Percentiles rank a stretch among this genome's conserved stretches.
Conservation (phyloP, 2,329 filamentous ascomycete genomes). For the Cytospora leucostoma region DNA sequence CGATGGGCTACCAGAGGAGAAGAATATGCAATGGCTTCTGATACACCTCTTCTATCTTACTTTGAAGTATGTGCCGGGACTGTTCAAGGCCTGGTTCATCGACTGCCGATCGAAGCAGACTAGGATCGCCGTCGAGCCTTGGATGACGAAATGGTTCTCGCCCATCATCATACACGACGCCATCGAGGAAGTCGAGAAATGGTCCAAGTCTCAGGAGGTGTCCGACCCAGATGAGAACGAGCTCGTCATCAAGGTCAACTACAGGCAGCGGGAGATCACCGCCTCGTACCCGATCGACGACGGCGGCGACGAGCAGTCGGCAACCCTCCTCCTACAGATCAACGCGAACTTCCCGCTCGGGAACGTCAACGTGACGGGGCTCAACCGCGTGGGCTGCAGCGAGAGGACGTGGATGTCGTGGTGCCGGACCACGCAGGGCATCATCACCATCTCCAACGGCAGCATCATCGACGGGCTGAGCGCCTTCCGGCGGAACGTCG, state of each 20-base stretch:
- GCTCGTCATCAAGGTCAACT: constrained; percentile 69
- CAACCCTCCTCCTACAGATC: constrained; percentile 78
- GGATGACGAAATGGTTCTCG: constrained; percentile 85
- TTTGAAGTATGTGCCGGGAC: constrained; percentile 73
- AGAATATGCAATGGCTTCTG: constrained; percentile 79
- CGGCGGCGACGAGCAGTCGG: constrained; percentile 71
- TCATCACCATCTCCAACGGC: constrained; percentile 92
- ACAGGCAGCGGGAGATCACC: constrained; percentile 72
- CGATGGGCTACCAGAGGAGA: constrained; percentile 63
- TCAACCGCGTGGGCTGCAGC: constrained; percentile 82
- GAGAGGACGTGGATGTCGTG: constrained; percentile 93
- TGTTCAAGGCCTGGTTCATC: constrained; percentile 84
- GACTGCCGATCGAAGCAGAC: constrained; percentile 80
- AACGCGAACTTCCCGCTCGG: constrained; percentile 83
- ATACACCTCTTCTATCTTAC: constrained; percentile 83
- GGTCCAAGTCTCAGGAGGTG: constrained; percentile 59
- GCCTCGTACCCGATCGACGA: constrained; percentile 73
- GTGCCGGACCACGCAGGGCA: constrained; percentile 84
- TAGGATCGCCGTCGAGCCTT: constrained; percentile 74
- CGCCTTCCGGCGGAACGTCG: constrained; percentile 84
- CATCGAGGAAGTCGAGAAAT: constrained; percentile 67
- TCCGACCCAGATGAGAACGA: constrained; percentile 55
- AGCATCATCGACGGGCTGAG: constrained; percentile 83
- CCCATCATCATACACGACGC: constrained; percentile 66
- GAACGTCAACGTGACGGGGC: constrained; percentile 71